Base-by-base conservation (phyloP, 2,329 filamentous ascomycete genomes). In the Cercospora sojina region DNA sequence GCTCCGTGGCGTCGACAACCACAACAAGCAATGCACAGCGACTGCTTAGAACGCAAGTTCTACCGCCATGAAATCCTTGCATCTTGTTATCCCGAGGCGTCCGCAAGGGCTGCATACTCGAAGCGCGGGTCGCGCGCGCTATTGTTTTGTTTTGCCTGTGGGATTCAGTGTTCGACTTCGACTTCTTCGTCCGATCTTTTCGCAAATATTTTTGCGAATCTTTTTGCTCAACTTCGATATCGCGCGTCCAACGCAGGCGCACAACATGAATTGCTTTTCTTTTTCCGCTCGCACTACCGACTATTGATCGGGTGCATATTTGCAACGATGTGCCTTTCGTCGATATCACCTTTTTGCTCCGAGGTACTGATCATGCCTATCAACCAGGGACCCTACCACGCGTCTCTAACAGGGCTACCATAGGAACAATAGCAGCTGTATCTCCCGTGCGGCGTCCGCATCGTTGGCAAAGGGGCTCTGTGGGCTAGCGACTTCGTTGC, bases 31-130 rank as follows among this genome's bases (percentile, higher is more conserved):
- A 31, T 35, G 53, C 31, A 57, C 53, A 57, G 53, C 18, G 53
- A 57, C 53, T 31, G 53, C 53, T 31, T 35, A 57, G 53, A 31
- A 32, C 53, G 27, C 23, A 57, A 35, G 53, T 32, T 57, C 53
- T 57, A 35, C 53, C 31, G 53, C 53, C 27, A 53, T 53, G 27
- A 57, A 31, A 35, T 57, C 53, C 53, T 57, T 57, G 31, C 53
- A 35, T 32, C 20, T 57, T 57, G 53, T 57, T 57, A 57, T 57
- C 10, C 53, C 31, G 53, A 57, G 53, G 53, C 53, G 53, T 55
- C 49, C 51, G 27, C 27, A 23, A 53, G 31, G 25, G 25, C 53
- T 32, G 53, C 53, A 57, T 57, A 57, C 53, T 57, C 53, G 27
- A 57, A 57, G 53, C 20, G 13, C 53, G 53, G 53, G 53, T 57